A percentile compares a stretch with the other conserved stretches of the same genome.
Conservation (phyloP, 352 stramenopile species). For the Globisporangium abappressorium region DNA sequence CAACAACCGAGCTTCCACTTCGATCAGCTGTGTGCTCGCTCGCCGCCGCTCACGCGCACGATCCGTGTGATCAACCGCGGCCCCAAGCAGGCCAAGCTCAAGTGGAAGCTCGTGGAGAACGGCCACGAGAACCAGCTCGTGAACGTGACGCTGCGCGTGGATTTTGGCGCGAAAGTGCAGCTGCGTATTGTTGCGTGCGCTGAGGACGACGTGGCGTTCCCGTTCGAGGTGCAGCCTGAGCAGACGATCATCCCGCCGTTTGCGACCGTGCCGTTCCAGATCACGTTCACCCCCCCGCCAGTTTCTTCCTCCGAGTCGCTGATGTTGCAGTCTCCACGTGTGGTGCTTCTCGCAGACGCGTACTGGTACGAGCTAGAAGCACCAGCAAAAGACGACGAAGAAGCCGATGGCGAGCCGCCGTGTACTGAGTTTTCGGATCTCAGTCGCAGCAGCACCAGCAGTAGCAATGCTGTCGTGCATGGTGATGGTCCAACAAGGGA, state of each 20-base stretch:
- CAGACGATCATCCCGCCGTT: slow-evolving; percentile 27
- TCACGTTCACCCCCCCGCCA: slow-evolving; percentile 45
- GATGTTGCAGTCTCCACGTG: slow-evolving; percentile 16
- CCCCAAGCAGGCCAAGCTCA: slow-evolving; percentile 47
- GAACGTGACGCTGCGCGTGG: slow-evolving; percentile 48
- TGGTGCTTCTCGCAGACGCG: slow-evolving; percentile 60
- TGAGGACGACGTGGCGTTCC: slow-evolving; percentile 22
- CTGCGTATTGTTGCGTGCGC: slow-evolving; percentile 39
- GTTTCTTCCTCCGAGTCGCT: background rate
- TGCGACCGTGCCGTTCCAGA: slow-evolving; percentile 38
- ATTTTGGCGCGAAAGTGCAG: slow-evolving; percentile 40
- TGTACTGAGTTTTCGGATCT: background rate
- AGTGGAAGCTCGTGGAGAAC: slow-evolving; percentile 56
- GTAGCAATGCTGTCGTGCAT: background rate
- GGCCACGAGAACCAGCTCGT: slow-evolving; percentile 55
- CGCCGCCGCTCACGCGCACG: slow-evolving; percentile 37
- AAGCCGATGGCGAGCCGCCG: background rate
- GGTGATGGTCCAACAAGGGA: background rate
- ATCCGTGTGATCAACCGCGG: slow-evolving; percentile 70
- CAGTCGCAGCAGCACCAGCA: background rate
- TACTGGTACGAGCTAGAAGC: slow-evolving; percentile 45
- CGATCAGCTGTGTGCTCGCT: slow-evolving; percentile 42
- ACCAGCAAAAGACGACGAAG: background rate
- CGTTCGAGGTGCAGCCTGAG: slow-evolving; percentile 33
- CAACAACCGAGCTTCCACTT: slow-evolving; percentile 44